Evolutionary conservation across 495 filamentous ascomycete species (phyloP).

Genomic region (Poronia punctata): DNA sequence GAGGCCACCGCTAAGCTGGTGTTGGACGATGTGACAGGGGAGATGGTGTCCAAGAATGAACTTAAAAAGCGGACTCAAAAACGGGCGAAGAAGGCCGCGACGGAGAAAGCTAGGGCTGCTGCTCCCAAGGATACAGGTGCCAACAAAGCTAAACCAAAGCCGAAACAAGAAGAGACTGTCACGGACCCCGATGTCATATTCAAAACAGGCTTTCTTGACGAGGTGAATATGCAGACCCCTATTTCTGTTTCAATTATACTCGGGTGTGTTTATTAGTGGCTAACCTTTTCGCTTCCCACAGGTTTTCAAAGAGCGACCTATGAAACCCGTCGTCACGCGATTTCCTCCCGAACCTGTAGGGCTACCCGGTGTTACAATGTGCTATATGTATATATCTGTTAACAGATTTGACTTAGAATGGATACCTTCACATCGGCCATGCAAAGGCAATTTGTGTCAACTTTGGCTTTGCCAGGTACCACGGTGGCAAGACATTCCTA

Average conservation of each 20-base stretch:
- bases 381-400: constrained; percentile 41
- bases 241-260: not conserved
- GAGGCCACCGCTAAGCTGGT: constrained; percentile 51
- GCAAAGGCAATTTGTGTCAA: constrained; percentile 96
- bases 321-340: constrained; percentile 61
- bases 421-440: constrained; percentile 80
- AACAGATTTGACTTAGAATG: constrained; percentile 29
- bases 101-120: constrained; percentile 40
- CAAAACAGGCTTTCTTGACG: constrained; percentile 73
- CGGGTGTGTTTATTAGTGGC: not conserved
- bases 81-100: constrained; percentile 52
- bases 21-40: constrained; percentile 59
- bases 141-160: constrained; percentile 31
- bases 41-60: constrained; percentile 60
- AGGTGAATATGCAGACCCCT: constrained; percentile 13
- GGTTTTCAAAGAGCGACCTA: constrained; percentile 70
- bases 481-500: constrained; percentile 61
- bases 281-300: not conserved
- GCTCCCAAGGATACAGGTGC: constrained; percentile 6
- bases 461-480: constrained; percentile 86
- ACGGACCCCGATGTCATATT: constrained; percentile 71
- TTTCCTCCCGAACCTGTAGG: constrained; percentile 79
- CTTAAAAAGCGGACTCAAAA: constrained; percentile 59
- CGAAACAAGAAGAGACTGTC: constrained; percentile 37
- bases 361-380: constrained; percentile 55